phyloP scores from a whole-genome alignment of 768 basidiomycete species.

The Mycena floridula region DNA sequence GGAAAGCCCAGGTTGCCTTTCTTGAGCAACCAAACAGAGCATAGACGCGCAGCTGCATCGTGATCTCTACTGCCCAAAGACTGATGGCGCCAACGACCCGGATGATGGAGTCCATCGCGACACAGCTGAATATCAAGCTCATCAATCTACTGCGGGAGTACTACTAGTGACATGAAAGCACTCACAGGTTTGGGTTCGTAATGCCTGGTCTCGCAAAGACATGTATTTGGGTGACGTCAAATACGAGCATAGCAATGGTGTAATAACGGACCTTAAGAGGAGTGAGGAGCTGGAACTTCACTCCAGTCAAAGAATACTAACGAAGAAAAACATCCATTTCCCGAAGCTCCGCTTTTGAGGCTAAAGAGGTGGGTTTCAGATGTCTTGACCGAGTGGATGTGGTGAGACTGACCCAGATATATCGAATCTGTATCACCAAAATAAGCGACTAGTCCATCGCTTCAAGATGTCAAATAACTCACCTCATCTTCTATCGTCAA shows the following conservation, averaged over 20 bases:
- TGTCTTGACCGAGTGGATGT: background rate
- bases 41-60: conserved; percentile 42
- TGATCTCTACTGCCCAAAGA: conserved; percentile 42
- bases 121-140: conserved; percentile 24
- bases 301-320: conserved; percentile 8
- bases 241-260: conserved; percentile 34
- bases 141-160: background rate
- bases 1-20: conserved; percentile 19
- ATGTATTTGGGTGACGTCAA: conserved; percentile 41
- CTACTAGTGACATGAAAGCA: background rate
- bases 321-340: conserved; percentile 38
- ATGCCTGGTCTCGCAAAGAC: conserved; percentile 32
- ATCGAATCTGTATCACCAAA: conserved; percentile 21
- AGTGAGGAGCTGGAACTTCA: background rate
- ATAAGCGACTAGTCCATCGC: background rate
- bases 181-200: conserved; percentile 28
- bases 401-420: conserved; percentile 31
- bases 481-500: conserved; percentile 30
- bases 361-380: conserved; percentile 14
- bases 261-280: conserved; percentile 38
- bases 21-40: conserved; percentile 34
- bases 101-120: conserved; percentile 38
- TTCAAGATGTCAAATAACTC: background rate
- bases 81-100: conserved; percentile 37
- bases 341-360: conserved; percentile 25